Conservation (phyloP, 345 rosid genomes). For the Boechera retrofracta region DNA sequence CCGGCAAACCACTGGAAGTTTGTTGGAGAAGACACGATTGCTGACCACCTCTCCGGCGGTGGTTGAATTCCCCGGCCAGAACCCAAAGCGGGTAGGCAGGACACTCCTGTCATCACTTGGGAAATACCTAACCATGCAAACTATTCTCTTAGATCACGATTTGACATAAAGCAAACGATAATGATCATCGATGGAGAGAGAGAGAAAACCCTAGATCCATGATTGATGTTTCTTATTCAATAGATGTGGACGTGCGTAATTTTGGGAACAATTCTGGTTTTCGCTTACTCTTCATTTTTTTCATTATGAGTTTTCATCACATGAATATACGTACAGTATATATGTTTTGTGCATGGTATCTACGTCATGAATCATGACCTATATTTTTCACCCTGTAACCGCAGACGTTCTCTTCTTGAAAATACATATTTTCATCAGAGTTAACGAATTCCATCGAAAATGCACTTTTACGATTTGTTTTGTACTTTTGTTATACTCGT, state of each 20-base stretch:
- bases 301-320: not conserved
- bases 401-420: too few species aligned
- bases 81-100: constrained; percentile 34
- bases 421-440: too few species aligned
- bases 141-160: constrained; percentile 5
- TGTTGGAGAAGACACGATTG: not conserved
- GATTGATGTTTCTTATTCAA: constrained; percentile 12
- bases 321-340: not conserved
- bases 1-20: constrained; percentile 47
- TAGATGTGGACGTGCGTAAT: constrained; percentile 43
- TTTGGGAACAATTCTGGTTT: constrained; percentile 29
- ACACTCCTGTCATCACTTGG: constrained; percentile 24
- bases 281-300: not conserved
- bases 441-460: not conserved
- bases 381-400: not conserved
- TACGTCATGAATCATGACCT: not conserved
- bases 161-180: constrained; percentile 3
- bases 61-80: constrained; percentile 29
- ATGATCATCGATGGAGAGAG: constrained; percentile 15
- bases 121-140: constrained; percentile 44
- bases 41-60: not conserved
- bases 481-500: not conserved
- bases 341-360: not conserved
- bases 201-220: constrained; percentile 21
- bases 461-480: not conserved